Conservation (phyloP, 306 rosid genomes). For the Acmispon strigosus region DNA sequence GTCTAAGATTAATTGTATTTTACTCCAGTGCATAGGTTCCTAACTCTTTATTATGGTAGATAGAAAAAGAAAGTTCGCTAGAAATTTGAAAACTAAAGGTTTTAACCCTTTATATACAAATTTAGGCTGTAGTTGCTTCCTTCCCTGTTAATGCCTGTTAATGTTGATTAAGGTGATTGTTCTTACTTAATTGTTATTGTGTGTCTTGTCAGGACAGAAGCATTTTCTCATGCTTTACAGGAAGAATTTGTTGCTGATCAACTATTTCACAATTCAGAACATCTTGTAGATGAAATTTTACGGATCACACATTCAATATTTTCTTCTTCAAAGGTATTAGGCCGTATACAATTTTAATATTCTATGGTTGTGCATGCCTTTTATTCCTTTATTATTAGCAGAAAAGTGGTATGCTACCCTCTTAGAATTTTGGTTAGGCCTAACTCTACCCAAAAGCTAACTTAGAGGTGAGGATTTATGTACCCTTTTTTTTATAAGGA, state of each 20-base stretch:
- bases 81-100: neutral
- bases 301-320: slow-evolving; percentile 51
- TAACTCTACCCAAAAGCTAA: too few species aligned
- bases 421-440: too few species aligned
- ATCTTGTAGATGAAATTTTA: slow-evolving; percentile 62
- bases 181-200: slow-evolving; percentile 14
- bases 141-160: neutral
- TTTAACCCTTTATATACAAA: neutral
- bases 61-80: neutral
- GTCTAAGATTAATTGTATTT: slow-evolving; percentile 2
- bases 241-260: slow-evolving; percentile 95
- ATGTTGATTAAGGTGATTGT: neutral
- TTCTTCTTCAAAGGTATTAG: slow-evolving; percentile 70
- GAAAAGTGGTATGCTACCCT: neutral
- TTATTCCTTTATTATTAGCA: slow-evolving; percentile 1
- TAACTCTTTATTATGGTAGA: neutral
- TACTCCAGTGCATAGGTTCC: neutral
- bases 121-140: neutral
- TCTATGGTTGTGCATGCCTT: neutral
- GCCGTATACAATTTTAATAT: slow-evolving; percentile 7
- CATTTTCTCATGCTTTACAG: slow-evolving; percentile 60
- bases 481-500: too few species aligned
- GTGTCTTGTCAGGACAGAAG: slow-evolving; percentile 56
- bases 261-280: slow-evolving; percentile 75
- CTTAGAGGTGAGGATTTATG: too few species aligned